A percentile compares a stretch with the other conserved stretches of the same genome.
Conservation (phyloP, 306 rosid species). For the Parietaria judaica region DNA sequence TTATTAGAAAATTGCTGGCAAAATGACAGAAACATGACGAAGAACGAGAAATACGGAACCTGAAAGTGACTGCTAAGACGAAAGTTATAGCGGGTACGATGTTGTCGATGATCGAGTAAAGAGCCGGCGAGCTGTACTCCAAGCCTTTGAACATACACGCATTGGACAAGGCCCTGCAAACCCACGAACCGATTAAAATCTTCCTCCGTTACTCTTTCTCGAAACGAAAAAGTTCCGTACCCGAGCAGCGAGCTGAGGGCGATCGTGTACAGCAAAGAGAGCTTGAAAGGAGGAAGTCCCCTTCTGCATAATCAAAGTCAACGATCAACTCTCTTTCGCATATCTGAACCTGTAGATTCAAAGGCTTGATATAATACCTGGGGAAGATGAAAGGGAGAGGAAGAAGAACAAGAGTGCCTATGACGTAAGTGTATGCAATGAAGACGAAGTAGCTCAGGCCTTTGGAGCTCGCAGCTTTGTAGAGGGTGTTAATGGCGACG, state of each 20-base stretch:
- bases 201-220: no score
- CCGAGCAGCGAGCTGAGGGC: constrained; percentile 38
- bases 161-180: constrained; percentile 23
- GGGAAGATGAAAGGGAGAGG: constrained; percentile 40
- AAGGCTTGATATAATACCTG: constrained; percentile 20
- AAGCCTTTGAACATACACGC: constrained; percentile 36
- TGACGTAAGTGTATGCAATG: constrained; percentile 35
- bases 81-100: constrained; percentile 48
- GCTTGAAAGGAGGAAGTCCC: constrained; percentile 33
- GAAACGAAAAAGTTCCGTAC: constrained; percentile 19
- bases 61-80: constrained; percentile 43
- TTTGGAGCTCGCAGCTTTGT: constrained; percentile 44
- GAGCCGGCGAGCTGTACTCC: constrained; percentile 42
- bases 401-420: constrained; percentile 37
- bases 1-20: constrained; percentile 42
- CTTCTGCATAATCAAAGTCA: constrained; percentile 19
- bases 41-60: constrained; percentile 16
- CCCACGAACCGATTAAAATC: no score
- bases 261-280: constrained; percentile 24
- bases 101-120: constrained; percentile 34
- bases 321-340: no score
- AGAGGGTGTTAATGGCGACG: constrained; percentile 41
- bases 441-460: constrained; percentile 54
- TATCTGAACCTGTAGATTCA: no score
- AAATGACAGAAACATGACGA: constrained; percentile 16